Base-by-base conservation (phyloP, 140 eudicot genomes). In the Erigeron philadelphicus region DNA sequence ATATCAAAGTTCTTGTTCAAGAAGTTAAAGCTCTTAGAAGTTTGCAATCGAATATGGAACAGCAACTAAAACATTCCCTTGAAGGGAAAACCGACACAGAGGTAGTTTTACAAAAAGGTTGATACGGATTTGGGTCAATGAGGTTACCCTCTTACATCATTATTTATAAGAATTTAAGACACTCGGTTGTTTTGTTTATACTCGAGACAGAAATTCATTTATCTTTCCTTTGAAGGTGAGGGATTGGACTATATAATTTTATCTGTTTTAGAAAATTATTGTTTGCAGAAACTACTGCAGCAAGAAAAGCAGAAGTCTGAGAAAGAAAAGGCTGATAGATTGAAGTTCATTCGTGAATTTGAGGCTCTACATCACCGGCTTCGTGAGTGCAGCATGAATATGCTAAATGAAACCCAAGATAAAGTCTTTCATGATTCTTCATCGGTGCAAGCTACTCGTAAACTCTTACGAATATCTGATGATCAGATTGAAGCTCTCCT, bases 11-110 rank as follows among this genome's bases (percentile, higher is more conserved):
- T 60, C 98, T 93, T 71, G 94, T 89, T 35, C 89, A 89, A 77
- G 98, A 93, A 77, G 95, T 93, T 62, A 93, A 87, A 75, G 83
- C 90, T 23, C 90, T 93, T 42, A 82, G 98, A 85, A 83, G 66
- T 70, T 86, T 94, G 42, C 93, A 86, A 73, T 83, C 84, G 47
- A 88, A 89, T 56, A 61, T 84, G 58, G 86, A 81, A 74, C 84
- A 84, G 76, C 89, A 87, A 75, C 87, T 93, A 9, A 72, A 76
- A 59, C 90, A 86, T 49, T 83, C 95, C 25, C 73, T 72, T 13
- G 42, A 61, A 43, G 93, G 70, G 77, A 86, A 83, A 78, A 79
- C 82, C 16, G 85, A 81, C 66, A 73, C 82, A 12, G 93, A 88
- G 96, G 98, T 93, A 84, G 23, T 64, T 61, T 25, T 25, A 25